These are phyloP conservation scores for Leptodontidium sp. DNA, from an alignment of 2,329 filamentous ascomycete genomes.

Conservation along the genomic window DNA sequence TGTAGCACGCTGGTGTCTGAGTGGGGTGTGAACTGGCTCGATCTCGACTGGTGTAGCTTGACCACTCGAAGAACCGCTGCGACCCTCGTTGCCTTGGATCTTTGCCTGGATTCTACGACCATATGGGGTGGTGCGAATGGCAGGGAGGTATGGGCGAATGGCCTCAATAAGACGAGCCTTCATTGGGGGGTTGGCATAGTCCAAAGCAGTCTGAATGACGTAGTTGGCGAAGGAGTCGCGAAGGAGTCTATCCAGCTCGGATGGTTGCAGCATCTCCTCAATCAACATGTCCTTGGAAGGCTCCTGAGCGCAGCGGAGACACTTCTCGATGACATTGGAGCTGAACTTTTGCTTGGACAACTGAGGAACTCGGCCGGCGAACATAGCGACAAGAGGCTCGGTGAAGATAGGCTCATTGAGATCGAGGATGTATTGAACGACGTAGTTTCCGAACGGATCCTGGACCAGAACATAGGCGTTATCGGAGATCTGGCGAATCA, in stretches of 20 bases:
- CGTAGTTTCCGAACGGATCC: conserved; percentile 98
- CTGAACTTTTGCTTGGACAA: conserved; percentile 97
- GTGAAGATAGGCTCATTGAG: conserved; percentile 89
- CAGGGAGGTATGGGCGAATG: conserved; percentile 84
- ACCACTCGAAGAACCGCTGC: conserved; percentile 44
- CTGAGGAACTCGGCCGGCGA: conserved; percentile 74
- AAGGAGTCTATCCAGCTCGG: conserved; percentile 86
- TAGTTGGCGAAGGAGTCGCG: conserved; percentile 97
- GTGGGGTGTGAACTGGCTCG: conserved; percentile 39
- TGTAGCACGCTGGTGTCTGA: conserved; percentile 45
- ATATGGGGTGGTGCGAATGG: conserved; percentile 90
- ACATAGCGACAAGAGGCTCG: conserved; percentile 83
- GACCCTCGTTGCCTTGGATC: conserved; percentile 68
- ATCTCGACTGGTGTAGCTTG: conserved; percentile 44
- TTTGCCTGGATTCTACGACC: conserved; percentile 94
- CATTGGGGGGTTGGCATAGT: conserved; percentile 78
- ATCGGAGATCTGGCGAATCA: conserved; percentile 86
- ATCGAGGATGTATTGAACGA: conserved; percentile 98
- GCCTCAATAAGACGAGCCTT: conserved; percentile 81
- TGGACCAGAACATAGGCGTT: conserved; percentile 91
- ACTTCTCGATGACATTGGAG: conserved; percentile 98
- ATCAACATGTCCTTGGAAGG: conserved; percentile 82
- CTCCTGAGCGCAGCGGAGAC: conserved; percentile 81
- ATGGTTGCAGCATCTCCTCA: conserved; percentile 78
- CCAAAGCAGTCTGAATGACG: conserved; percentile 94